These are phyloP conservation scores for Leptodontidium sp. DNA, from an alignment of 2,329 filamentous ascomycete species.

Conservation along the genomic window DNA sequence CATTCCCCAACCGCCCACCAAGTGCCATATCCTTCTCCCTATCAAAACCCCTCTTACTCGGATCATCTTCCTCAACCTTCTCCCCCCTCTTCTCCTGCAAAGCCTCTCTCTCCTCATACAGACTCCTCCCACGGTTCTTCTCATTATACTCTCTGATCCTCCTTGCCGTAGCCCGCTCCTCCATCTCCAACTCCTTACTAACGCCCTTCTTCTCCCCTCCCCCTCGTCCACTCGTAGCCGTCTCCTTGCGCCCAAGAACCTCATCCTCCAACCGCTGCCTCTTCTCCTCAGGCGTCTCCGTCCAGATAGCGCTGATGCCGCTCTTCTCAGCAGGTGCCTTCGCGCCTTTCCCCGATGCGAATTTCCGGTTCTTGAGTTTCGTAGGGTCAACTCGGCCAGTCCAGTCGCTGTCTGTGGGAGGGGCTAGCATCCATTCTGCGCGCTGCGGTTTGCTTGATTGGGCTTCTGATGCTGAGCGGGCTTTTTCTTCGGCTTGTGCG, in stretches of 20 bases:
- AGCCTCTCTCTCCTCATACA: conserved; percentile 58
- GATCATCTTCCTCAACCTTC: conserved; percentile 79
- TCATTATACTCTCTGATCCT: conserved; percentile 67
- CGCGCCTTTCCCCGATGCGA: conserved; percentile 74
- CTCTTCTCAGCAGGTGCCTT: conserved; percentile 50
- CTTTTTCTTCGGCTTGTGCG: conserved; percentile 41
- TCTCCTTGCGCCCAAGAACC: conserved; percentile 72
- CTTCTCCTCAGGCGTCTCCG: conserved; percentile 90
- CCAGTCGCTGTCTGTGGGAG: conserved; percentile 63
- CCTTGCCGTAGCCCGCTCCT: conserved; percentile 54
- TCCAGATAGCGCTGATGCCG: conserved; percentile 69
- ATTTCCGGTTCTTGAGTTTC: conserved; percentile 82
- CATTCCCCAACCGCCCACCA: conserved; percentile 73
- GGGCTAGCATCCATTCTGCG: conserved; percentile 86
- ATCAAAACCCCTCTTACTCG: conserved; percentile 88
- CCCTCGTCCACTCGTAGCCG: conserved; percentile 18
- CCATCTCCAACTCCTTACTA: conserved; percentile 38
- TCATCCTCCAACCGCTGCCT: conserved; percentile 81
- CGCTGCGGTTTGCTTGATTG: conserved; percentile 63
- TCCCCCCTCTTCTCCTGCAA: conserved; percentile 47
- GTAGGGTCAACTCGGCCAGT: conserved; percentile 79
- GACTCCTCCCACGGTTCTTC: conserved; percentile 61
- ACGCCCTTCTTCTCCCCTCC: conserved; percentile 25
- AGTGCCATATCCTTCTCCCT: conserved; percentile 92
- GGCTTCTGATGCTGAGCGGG: conserved; percentile 45